phyloP scores from a whole-genome alignment of 1,139 yeast genomes.

The Yamadazyma atmosphaerica region DNA sequence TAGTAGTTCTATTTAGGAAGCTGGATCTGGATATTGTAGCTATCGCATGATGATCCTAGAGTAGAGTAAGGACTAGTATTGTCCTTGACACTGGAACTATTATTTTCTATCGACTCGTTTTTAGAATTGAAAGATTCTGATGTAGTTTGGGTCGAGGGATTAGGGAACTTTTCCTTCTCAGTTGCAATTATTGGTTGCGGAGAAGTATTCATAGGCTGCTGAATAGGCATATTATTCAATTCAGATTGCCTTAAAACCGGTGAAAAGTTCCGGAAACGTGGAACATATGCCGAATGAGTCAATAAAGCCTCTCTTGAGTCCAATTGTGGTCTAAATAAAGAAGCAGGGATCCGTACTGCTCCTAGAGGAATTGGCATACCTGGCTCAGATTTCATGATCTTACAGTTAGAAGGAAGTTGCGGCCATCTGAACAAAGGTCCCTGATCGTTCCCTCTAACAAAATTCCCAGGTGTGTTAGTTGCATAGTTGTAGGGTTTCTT shows the following conservation, averaged over 20 bases:
- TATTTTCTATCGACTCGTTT: background rate
- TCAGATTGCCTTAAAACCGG: too few relatives aligned
- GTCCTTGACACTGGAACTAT: background rate
- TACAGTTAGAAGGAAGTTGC: slow-evolving; percentile 14
- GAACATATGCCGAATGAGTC: too few relatives aligned
- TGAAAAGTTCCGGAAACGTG: too few relatives aligned
- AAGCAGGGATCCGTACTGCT: slow-evolving; percentile 15
- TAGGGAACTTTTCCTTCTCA: too few relatives aligned
- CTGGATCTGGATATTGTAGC: slow-evolving; percentile 23
- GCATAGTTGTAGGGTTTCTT: too few relatives aligned
- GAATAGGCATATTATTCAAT: too few relatives aligned
- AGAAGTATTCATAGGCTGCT: too few relatives aligned
- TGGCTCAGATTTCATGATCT: slow-evolving; percentile 22
- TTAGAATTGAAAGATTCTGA: background rate
- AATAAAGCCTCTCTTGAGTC: too few relatives aligned
- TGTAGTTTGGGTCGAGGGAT: too few relatives aligned
- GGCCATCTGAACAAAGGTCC: background rate
- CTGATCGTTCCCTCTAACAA: too few relatives aligned
- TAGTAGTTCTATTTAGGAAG: slow-evolving; percentile 17
- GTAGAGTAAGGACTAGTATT: slow-evolving; percentile 13
- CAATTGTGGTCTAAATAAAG: slow-evolving; percentile 8
- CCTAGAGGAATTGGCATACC: slow-evolving; percentile 28
- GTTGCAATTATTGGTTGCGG: too few relatives aligned
- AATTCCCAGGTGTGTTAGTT: too few relatives aligned
- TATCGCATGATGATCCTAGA: slow-evolving; percentile 17